Evolutionary conservation across 371 early-diverging fungal species (phyloP).

Genomic region (Ordospora pajunii): DNA sequence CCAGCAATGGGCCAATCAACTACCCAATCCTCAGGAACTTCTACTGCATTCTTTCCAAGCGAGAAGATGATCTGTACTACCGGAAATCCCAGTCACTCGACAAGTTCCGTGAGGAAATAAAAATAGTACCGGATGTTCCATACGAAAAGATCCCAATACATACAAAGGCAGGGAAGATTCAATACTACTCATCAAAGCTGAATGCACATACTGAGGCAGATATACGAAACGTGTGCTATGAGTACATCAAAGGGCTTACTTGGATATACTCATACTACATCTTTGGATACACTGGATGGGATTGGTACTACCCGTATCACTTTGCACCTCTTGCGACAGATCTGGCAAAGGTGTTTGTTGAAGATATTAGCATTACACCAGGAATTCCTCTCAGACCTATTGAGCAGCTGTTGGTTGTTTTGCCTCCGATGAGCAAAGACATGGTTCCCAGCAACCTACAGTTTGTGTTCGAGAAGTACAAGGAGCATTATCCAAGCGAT

Average conservation of each 20-base stretch:
- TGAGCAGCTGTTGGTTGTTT: slow-evolving; percentile 92
- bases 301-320: slow-evolving; percentile 92
- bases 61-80: slow-evolving; percentile 51
- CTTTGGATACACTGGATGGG: slow-evolving; percentile 84
- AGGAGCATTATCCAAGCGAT: slow-evolving; percentile 78
- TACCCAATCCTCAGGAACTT: slow-evolving; percentile 39
- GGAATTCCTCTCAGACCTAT: slow-evolving; percentile 78
- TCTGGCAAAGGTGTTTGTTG: slow-evolving; percentile 67
- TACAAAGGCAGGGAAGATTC: slow-evolving; percentile 37
- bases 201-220: slow-evolving; percentile 42
- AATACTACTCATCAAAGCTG: slow-evolving; percentile 56
- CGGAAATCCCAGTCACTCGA: slow-evolving; percentile 37
- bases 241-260: slow-evolving; percentile 85
- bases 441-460: slow-evolving; percentile 66
- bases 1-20: slow-evolving; percentile 44
- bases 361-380: slow-evolving; percentile 64
- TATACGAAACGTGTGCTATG: slow-evolving; percentile 63
- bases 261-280: slow-evolving; percentile 96
- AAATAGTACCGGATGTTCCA: background rate
- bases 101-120: background rate
- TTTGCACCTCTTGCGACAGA: slow-evolving; percentile 89
- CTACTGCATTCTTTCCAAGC: slow-evolving; percentile 29
- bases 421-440: slow-evolving; percentile 69
- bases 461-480: slow-evolving; percentile 70
- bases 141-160: slow-evolving; percentile 43